These are phyloP conservation scores for Abrus pulchellus DNA, from an alignment of 306 rosid species.

Conservation along the genomic window DNA sequence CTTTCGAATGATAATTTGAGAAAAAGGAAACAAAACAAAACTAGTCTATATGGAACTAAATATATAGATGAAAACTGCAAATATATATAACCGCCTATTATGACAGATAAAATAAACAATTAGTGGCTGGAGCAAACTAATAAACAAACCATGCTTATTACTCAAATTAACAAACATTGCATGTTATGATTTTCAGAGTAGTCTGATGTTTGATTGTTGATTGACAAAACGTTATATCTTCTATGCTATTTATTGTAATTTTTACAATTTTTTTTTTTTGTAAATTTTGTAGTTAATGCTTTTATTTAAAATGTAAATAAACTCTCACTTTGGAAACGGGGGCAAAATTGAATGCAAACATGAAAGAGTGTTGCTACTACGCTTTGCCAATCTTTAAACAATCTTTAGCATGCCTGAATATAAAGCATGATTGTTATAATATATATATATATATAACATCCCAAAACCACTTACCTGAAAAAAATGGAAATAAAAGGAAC, in stretches of 20 bases:
- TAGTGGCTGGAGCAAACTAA: neutral
- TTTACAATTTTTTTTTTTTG: neutral
- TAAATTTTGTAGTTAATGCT: neutral
- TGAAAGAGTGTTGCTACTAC: neutral
- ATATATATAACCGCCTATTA: too few relatives aligned
- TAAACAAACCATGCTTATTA: constrained; percentile 1
- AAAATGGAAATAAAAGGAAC: too few relatives aligned
- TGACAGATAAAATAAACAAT: neutral
- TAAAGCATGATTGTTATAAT: constrained; percentile 1
- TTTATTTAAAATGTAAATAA: neutral
- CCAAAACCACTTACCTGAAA: neutral
- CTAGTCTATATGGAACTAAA: too few relatives aligned
- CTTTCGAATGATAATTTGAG: neutral
- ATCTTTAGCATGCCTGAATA: neutral
- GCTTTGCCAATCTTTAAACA: neutral
- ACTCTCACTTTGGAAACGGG: neutral
- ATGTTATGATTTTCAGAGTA: neutral
- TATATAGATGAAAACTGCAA: too few relatives aligned
- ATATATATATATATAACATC: neutral
- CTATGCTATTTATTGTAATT: neutral
- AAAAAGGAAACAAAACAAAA: neutral
- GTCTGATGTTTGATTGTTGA: neutral
- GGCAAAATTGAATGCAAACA: neutral
- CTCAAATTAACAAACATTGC: neutral
- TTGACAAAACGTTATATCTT: neutral